Evolutionary conservation across 768 basidiomycete genomes (phyloP).

Genomic region (Leccinum obscurum): DNA sequence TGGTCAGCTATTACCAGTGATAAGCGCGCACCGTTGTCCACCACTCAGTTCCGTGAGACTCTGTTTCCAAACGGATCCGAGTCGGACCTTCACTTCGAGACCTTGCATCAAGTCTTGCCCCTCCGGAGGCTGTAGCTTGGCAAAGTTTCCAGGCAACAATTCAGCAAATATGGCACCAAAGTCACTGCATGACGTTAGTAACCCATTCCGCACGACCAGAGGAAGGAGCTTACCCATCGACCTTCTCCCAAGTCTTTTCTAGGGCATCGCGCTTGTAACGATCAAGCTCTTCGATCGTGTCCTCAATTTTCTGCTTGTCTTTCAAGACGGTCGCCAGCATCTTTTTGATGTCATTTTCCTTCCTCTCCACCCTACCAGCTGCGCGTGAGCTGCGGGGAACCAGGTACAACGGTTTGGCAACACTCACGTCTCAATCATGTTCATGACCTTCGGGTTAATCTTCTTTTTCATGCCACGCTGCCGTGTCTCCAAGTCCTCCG

Average conservation of each 20-base stretch:
- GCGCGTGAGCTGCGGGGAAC: neutral
- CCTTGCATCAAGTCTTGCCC: constrained; percentile 93
- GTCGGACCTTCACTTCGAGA: constrained; percentile 93
- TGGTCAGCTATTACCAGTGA: neutral
- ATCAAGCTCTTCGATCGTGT: constrained; percentile 91
- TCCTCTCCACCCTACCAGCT: constrained; percentile 81
- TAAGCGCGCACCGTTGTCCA: constrained; percentile 77
- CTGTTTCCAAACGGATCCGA: constrained; percentile 97
- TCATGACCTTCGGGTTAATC: constrained; percentile 92
- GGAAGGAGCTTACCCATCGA: constrained; percentile 65
- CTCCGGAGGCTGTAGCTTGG: constrained; percentile 92
- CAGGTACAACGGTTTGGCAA: neutral
- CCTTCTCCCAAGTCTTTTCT: constrained; percentile 94
- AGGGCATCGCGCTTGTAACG: constrained; percentile 92
- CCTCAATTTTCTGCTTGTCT: constrained; percentile 94
- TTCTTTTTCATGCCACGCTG: constrained; percentile 93
- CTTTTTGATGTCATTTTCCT: constrained; percentile 81
- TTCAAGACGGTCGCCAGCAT: constrained; percentile 86
- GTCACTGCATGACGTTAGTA: constrained; percentile 52
- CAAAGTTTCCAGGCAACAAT: constrained; percentile 92
- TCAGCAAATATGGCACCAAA: constrained; percentile 97
- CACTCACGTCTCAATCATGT: constrained; percentile 89
- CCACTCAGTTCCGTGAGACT: constrained; percentile 96
- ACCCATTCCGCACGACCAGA: neutral
- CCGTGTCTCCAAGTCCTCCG: constrained; percentile 69